Base-by-base conservation (phyloP, 108 stramenopile genomes). In the Cyclotella baltica region DNA sequence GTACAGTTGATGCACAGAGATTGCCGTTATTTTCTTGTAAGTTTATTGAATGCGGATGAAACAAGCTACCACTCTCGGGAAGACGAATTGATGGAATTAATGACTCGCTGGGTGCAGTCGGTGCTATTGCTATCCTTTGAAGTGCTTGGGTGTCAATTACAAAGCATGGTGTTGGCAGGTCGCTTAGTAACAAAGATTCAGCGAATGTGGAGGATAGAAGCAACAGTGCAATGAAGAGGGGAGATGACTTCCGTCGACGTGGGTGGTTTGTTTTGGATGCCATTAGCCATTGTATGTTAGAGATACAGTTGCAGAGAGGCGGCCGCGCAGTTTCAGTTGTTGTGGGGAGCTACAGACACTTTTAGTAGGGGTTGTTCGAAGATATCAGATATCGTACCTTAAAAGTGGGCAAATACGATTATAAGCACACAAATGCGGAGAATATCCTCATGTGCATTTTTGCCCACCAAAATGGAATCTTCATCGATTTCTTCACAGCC, bases 141-240 rank as follows among this genome's bases (percentile, higher is more conserved):
- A 73, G 73, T 20, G 81, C 81, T 56, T 73, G 81, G 6, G 73
- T 20, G 63, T 83, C 81, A 19, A 83, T 37, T 13, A 83, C 73
- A 29, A 83, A 83, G 5, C 72, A 78, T 18, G 90, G 90, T 18
- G 90, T 91, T 1, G 88, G 88, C 28, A 91, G 72, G 63, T 88
- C 83, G 53, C 85, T 84, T 15, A 91, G 50, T 25, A 91, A 50
- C 43, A 82, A 47, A 19, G 75, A 65, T 15, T 78, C 61, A 22
- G 20, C 22, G 53, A 66, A 1, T 25, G 34, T 34, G 55, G 22
- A 22, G 4, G 33, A 6, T 28, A 29, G 20, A 28, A 56, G 53
- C 29, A 50, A 46, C 33, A 30, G 22, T 30, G 72, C 31, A 36
- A 50, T 64, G 53, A 65, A 22, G 73, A 40, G 19, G 62, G 61